Evolutionary conservation across 257 asterid genomes (phyloP).

Genomic region (Ajuga chamaepitys): DNA sequence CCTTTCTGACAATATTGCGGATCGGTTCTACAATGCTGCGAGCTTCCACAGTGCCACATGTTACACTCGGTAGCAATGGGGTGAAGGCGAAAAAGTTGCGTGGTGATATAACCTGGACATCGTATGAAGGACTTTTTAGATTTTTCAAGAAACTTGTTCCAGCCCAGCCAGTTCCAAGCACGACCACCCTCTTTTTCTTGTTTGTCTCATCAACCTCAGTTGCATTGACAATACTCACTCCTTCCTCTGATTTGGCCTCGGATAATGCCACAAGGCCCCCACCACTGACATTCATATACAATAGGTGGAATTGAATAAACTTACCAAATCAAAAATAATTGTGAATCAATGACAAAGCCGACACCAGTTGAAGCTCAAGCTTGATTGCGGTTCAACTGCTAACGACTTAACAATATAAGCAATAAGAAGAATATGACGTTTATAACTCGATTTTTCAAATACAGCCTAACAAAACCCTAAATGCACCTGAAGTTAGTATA

Average conservation of each 20-base stretch:
- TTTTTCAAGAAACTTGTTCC: conserved; percentile 82
- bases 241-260: conserved; percentile 50
- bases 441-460: background rate
- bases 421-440: no score
- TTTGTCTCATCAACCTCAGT: conserved; percentile 36
- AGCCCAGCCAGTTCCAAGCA: conserved; percentile 99
- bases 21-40: conserved; percentile 96
- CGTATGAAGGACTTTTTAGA: conserved; percentile 65
- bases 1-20: conserved; percentile 88
- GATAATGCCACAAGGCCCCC: conserved; percentile 76
- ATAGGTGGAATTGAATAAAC: background rate
- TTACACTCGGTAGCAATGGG: conserved; percentile 92
- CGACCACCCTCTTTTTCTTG: conserved; percentile 78
- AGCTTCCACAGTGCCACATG: conserved; percentile 89
- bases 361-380: background rate
- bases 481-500: background rate
- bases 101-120: conserved; percentile 91
- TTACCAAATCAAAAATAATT: background rate
- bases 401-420: background rate
- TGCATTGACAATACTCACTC: conserved; percentile 23
- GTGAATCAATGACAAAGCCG: background rate
- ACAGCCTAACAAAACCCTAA: background rate
- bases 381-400: background rate
- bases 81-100: conserved; percentile 94
- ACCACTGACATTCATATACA: conserved; percentile 45